These are phyloP conservation scores for Murraya paniculata DNA, from an alignment of 345 rosid species.

Conservation along the genomic window DNA sequence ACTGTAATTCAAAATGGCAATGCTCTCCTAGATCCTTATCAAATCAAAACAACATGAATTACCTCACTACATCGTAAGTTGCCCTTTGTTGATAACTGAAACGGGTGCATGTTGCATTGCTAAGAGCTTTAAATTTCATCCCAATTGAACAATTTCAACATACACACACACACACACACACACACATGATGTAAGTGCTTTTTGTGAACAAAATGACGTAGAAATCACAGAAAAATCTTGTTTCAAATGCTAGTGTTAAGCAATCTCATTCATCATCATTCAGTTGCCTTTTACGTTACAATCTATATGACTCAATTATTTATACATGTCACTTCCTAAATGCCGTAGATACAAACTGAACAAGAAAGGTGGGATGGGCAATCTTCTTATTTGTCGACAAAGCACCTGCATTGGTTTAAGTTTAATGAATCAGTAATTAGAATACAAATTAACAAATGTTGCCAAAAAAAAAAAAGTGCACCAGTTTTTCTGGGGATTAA, in stretches of 20 bases:
- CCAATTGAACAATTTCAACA: no score
- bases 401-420: constrained; percentile 6
- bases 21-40: no score
- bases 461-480: background rate
- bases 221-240: background rate
- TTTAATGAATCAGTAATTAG: background rate
- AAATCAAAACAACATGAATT: no score
- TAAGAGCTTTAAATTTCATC: no score
- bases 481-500: constrained; percentile 5
- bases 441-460: background rate
- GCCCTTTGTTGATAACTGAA: no score
- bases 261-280: background rate
- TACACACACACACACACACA: no score
- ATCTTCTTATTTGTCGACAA: background rate
- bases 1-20: no score
- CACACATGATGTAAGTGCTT: no score
- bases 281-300: background rate
- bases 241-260: background rate
- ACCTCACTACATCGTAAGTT: no score
- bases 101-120: no score
- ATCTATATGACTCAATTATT: background rate
- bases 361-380: background rate
- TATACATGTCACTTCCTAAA: background rate
- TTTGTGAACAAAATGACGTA: no score
- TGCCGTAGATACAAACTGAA: constrained; percentile 10